Percentiles rank a stretch among this genome's conserved stretches.
Conservation (phyloP, 306 rosid genomes). For the Cucumis sativus region DNA sequence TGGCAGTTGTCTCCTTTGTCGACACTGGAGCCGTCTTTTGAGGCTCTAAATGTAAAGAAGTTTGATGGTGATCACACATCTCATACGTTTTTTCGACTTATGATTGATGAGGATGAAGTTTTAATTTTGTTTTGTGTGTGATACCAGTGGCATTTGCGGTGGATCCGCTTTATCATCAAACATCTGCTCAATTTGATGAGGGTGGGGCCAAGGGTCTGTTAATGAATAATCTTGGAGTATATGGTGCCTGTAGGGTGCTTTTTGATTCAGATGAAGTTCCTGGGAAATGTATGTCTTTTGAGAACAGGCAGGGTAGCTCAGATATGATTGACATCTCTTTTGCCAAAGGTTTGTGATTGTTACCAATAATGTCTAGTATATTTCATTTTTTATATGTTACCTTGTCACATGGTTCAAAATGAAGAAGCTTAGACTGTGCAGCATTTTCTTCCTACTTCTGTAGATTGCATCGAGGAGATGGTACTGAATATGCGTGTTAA, state of each 20-base stretch:
- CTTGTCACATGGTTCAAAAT: not conserved
- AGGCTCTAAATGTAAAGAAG: constrained; percentile 79
- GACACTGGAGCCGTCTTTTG: constrained; percentile 82
- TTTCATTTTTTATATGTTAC: constrained; percentile 8
- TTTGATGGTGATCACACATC: constrained; percentile 68
- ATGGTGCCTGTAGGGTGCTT: constrained; percentile 74
- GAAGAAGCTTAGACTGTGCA: constrained; percentile 9
- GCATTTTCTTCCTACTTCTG: constrained; percentile 1
- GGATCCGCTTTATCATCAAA: constrained; percentile 94
- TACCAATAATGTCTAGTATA: constrained; percentile 6
- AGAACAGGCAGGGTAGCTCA: constrained; percentile 40
- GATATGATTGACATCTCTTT: constrained; percentile 73
- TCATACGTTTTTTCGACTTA: constrained; percentile 9
- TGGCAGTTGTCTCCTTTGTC: constrained; percentile 92
- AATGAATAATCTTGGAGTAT: constrained; percentile 86
- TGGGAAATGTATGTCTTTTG: constrained; percentile 38
- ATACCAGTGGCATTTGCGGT: constrained; percentile 86
- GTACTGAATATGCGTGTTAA: constrained; percentile 41
- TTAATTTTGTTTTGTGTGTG: constrained; percentile 17
- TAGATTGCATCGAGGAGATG: constrained; percentile 77
- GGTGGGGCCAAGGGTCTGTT: constrained; percentile 97
- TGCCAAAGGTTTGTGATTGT: constrained; percentile 56
- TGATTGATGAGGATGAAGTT: constrained; percentile 13
- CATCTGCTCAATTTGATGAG: constrained; percentile 93
- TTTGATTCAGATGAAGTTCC: constrained; percentile 88